phyloP scores from a whole-genome alignment of 1,284 basidiomycete genomes.

The Stereum hirsutum region DNA sequence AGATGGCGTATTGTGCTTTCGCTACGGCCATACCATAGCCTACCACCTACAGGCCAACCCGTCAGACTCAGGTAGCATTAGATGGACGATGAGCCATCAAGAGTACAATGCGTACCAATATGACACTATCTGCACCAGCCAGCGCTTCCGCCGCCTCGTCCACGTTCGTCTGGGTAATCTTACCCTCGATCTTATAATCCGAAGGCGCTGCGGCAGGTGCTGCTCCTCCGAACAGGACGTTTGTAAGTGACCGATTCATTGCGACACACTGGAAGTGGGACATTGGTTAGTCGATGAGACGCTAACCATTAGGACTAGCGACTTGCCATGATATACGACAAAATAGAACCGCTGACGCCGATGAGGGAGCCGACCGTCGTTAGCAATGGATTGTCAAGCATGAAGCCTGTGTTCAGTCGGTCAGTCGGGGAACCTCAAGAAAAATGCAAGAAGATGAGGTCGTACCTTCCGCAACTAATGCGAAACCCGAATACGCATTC shows the following conservation, averaged over 20 bases:
- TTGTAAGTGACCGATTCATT: constrained; percentile 76
- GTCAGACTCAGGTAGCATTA: background rate
- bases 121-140: constrained; percentile 73
- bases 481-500: constrained; percentile 86
- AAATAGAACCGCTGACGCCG: constrained; percentile 81
- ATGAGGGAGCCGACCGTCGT: constrained; percentile 78
- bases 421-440: background rate
- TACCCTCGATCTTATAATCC: constrained; percentile 69
- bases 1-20: constrained; percentile 81
- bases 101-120: constrained; percentile 40
- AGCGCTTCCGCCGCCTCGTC: constrained; percentile 76
- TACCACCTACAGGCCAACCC: constrained; percentile 42
- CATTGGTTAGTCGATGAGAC: background rate
- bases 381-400: constrained; percentile 78
- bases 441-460: background rate
- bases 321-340: constrained; percentile 82
- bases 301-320: constrained; percentile 1
- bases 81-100: background rate
- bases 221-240: constrained; percentile 78
- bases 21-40: constrained; percentile 88
- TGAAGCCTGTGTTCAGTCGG: constrained; percentile 45
- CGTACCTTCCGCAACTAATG: constrained; percentile 79
- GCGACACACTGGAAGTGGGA: constrained; percentile 61
- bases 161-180: constrained; percentile 64
- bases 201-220: constrained; percentile 39